These are phyloP conservation scores for Ceratocystis alfenasii DNA, from an alignment of 2,329 filamentous ascomycete genomes.

Conservation along the genomic window DNA sequence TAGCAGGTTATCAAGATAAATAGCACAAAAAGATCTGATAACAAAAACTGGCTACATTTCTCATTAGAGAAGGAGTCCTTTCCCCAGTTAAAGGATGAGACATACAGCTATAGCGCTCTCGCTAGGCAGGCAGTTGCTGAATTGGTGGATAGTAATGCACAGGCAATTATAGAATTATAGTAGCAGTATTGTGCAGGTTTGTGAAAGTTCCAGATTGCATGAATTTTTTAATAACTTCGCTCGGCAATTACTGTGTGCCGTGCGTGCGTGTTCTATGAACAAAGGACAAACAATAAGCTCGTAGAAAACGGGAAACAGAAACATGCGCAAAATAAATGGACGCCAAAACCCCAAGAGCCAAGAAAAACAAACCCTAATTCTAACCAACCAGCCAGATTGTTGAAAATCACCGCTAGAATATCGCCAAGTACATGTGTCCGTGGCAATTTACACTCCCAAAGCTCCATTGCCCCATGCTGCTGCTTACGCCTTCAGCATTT, in stretches of 20 bases:
- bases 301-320: background rate
- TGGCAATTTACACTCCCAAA: background rate
- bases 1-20: background rate
- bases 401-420: background rate
- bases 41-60: background rate
- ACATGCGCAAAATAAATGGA: background rate
- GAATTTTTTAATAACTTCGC: background rate
- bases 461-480: background rate
- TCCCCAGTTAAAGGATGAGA: constrained; percentile 2
- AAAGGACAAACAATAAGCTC: background rate
- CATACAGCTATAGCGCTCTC: background rate
- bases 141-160: background rate
- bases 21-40: background rate
- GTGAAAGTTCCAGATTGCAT: background rate
- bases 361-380: constrained; percentile 3
- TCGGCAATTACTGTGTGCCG: background rate
- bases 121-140: background rate
- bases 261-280: background rate
- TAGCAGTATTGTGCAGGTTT: no score
- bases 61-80: background rate
- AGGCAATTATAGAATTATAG: no score
- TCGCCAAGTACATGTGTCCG: background rate
- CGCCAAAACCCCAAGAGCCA: background rate
- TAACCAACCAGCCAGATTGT: background rate
- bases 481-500: constrained; percentile 28